phyloP scores from a whole-genome alignment of 306 rosid species.

The Dryas alaskensis region DNA sequence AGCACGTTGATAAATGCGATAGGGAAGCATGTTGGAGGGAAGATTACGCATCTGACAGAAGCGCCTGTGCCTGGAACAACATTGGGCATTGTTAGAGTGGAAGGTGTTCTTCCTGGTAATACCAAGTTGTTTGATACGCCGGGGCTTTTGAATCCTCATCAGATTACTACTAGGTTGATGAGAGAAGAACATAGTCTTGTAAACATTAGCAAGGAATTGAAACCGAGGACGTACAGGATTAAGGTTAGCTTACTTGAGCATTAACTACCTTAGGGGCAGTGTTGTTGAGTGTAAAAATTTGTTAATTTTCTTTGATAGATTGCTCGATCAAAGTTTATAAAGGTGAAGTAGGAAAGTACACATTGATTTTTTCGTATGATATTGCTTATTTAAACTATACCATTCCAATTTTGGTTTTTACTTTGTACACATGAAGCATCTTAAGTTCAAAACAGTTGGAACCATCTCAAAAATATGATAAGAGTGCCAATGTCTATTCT shows the following conservation, averaged over 20 bases:
- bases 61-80: conserved; percentile 98
- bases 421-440: neutral
- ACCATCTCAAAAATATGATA: neutral
- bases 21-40: conserved; percentile 61
- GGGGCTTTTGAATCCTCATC: conserved; percentile 86
- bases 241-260: conserved; percentile 52
- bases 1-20: conserved; percentile 79
- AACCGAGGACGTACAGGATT: conserved; percentile 86
- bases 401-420: neutral
- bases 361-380: neutral
- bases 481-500: neutral
- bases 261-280: neutral
- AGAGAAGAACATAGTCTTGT: conserved; percentile 91
- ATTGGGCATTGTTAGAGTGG: conserved; percentile 88
- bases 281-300: no score
- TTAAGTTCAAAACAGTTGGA: neutral
- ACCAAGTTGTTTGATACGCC: conserved; percentile 92
- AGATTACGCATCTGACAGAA: conserved; percentile 72
- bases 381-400: neutral
- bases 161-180: conserved; percentile 73
- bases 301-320: neutral
- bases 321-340: neutral
- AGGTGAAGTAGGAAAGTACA: neutral
- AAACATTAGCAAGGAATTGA: conserved; percentile 80
- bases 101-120: conserved; percentile 76